phyloP scores from a whole-genome alignment of 2,329 filamentous ascomycete species.

The Diaporthe capsici region DNA sequence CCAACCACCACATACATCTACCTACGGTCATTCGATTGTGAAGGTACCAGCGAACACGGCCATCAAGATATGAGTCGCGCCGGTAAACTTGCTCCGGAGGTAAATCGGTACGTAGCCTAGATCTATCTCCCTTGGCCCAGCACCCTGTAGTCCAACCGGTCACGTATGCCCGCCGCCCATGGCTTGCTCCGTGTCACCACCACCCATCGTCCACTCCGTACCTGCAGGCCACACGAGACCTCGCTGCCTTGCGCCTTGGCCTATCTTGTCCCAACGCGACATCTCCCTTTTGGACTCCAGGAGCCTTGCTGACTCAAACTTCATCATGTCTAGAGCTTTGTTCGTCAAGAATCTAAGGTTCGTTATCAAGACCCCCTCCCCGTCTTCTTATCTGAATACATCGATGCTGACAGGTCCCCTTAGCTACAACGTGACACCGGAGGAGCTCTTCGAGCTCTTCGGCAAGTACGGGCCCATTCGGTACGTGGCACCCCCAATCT shows the following conservation, averaged over 20 bases:
- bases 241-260: not conserved
- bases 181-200: conserved; percentile 29
- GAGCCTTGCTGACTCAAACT: conserved; percentile 46
- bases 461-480: conserved; percentile 96
- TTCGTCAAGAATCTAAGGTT: conserved; percentile 99
- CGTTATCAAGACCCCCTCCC: conserved; percentile 63
- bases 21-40: conserved; percentile 38
- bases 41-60: conserved; percentile 42
- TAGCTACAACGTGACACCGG: conserved; percentile 98
- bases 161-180: conserved; percentile 3
- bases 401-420: conserved; percentile 46
- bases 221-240: conserved; percentile 16
- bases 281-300: conserved; percentile 7
- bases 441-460: conserved; percentile 99
- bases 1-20: conserved; percentile 18
- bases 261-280: conserved; percentile 8
- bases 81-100: conserved; percentile 98
- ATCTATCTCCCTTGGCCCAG: conserved; percentile 48
- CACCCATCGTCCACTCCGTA: conserved; percentile 21
- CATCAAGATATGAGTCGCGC: conserved; percentile 93
- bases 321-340: conserved; percentile 80
- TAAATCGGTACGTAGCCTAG: conserved; percentile 84
- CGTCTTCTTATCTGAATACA: conserved; percentile 58
- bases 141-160: conserved; percentile 6
- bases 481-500: conserved; percentile 68